A percentile compares a stretch with the other conserved stretches of the same genome.
Evolutionary conservation across 768 basidiomycete species (phyloP).

Genomic region (Tulasnella sp.): DNA sequence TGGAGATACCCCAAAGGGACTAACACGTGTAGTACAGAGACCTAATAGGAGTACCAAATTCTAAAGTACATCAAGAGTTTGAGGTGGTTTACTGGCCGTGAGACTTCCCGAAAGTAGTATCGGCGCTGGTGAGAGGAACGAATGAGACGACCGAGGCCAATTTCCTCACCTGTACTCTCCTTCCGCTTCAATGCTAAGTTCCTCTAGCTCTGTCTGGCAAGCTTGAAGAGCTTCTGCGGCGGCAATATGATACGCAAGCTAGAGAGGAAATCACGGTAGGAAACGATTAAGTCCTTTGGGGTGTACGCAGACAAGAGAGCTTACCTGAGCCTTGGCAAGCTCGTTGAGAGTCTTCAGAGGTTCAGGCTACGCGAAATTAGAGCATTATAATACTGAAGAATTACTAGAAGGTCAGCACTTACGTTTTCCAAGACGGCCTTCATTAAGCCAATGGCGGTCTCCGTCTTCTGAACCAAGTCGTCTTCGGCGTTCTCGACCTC

Average conservation of each 20-base stretch:
- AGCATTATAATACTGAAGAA: neutral
- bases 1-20: too few relatives aligned
- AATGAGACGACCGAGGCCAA: too few relatives aligned
- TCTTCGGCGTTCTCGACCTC: conserved; percentile 92
- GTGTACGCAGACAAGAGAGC: conserved; percentile 10
- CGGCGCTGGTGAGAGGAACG: too few relatives aligned
- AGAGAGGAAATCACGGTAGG: neutral
- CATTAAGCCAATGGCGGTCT: conserved; percentile 93
- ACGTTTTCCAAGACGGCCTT: conserved; percentile 98
- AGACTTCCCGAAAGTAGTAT: too few relatives aligned
- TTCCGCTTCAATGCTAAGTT: conserved; percentile 84
- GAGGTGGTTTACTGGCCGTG: too few relatives aligned
- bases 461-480: conserved; percentile 94
- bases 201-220: conserved; percentile 86
- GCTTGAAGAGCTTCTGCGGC: conserved; percentile 73
- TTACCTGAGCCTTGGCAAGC: conserved; percentile 78
- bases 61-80: too few relatives aligned
- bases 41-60: too few relatives aligned
- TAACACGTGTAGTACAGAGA: too few relatives aligned
- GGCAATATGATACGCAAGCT: conserved; percentile 61
- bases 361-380: conserved; percentile 76
- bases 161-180: conserved; percentile 72
- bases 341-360: conserved; percentile 89
- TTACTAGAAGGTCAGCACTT: conserved; percentile 26
- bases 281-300: neutral